These are phyloP conservation scores for Neoboletus magnificus DNA, from an alignment of 768 basidiomycete species.

Conservation along the genomic window DNA sequence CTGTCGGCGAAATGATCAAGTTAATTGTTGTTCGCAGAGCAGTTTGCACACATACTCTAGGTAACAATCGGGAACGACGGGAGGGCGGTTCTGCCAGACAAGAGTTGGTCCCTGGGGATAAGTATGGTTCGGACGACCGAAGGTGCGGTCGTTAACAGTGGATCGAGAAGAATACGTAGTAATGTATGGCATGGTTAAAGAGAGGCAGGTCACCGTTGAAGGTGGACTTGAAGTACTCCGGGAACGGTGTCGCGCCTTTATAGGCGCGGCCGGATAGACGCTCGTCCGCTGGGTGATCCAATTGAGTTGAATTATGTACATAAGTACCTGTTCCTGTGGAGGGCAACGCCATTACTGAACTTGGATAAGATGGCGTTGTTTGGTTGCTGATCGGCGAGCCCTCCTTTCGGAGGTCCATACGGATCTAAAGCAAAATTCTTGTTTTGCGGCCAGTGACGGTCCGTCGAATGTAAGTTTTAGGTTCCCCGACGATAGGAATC, in stretches of 20 bases:
- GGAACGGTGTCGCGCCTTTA: background rate
- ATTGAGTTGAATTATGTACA: background rate
- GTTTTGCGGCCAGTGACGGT: background rate
- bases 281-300: background rate
- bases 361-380: slow-evolving; percentile 2
- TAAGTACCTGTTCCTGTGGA: background rate
- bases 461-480: background rate
- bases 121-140: background rate
- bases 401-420: too few species aligned
- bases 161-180: background rate
- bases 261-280: background rate
- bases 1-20: background rate
- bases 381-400: background rate
- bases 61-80: background rate
- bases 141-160: background rate
- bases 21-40: background rate
- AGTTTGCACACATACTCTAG: slow-evolving; percentile 1
- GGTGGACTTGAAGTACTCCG: background rate
- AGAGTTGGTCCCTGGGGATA: background rate
- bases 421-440: background rate
- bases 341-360: background rate
- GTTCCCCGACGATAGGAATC: too few species aligned
- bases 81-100: background rate
- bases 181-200: background rate
- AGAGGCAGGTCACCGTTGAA: background rate